Evolutionary conservation across 2,329 filamentous ascomycete species (phyloP).

Genomic region (Fusarium oligoseptatum): DNA sequence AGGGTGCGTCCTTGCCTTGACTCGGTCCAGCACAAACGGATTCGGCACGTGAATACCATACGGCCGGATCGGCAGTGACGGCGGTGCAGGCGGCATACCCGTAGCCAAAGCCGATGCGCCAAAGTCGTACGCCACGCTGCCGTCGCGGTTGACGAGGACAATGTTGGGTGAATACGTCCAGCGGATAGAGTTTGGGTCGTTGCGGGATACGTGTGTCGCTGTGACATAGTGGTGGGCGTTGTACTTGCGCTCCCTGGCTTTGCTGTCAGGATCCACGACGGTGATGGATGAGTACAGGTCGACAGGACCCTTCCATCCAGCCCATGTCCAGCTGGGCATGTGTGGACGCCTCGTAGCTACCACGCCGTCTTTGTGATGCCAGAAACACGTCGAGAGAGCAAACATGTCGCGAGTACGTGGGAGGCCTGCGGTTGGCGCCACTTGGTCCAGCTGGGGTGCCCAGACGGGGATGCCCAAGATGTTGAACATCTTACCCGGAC

Average conservation of each 20-base stretch:
- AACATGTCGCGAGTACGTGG: constrained; percentile 51
- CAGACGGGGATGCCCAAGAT: constrained; percentile 52
- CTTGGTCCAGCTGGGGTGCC: constrained; percentile 40
- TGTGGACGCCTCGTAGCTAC: constrained; percentile 47
- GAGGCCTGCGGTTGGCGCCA: constrained; percentile 23
- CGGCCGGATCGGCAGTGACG: constrained; percentile 41
- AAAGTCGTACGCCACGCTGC: constrained; percentile 52
- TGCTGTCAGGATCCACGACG: constrained; percentile 49
- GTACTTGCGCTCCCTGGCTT: constrained; percentile 47
- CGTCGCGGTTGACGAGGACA: constrained; percentile 46
- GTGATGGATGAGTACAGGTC: constrained; percentile 52
- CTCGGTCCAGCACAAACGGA: constrained; percentile 51
- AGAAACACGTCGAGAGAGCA: constrained; percentile 52
- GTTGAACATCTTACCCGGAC: constrained; percentile 47
- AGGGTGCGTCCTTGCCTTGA: constrained; percentile 50
- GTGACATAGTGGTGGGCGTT: constrained; percentile 54
- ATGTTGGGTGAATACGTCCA: constrained; percentile 54
- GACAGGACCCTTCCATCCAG: constrained; percentile 52
- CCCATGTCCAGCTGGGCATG: constrained; percentile 55
- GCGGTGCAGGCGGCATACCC: constrained; percentile 36
- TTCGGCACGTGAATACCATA: constrained; percentile 51
- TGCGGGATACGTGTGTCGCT: constrained; percentile 52
- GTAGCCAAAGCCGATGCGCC: constrained; percentile 16
- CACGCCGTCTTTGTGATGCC: constrained; percentile 50
- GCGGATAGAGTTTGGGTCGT: constrained; percentile 47